These are phyloP conservation scores for Beauveria sp. DNA, from an alignment of 2,329 filamentous ascomycete species.

Conservation along the genomic window DNA sequence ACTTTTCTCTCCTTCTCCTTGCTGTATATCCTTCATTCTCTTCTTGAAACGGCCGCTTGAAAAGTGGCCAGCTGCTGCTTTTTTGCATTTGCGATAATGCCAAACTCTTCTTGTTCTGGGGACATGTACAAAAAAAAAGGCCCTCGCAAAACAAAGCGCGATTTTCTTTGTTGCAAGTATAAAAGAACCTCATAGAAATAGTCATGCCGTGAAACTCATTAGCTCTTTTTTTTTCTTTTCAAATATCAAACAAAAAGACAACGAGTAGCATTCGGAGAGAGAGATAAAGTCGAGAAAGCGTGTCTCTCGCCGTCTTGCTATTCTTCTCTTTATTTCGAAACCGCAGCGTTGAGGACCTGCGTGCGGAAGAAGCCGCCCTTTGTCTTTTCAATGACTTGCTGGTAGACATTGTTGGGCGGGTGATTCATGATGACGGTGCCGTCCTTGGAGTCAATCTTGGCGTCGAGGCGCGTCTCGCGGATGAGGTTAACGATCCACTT, in stretches of 20 bases:
- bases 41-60: too few relatives aligned
- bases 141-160: conserved; percentile 11
- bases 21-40: too few relatives aligned
- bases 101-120: neutral
- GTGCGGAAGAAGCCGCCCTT: conserved; percentile 99
- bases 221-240: neutral
- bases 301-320: neutral
- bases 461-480: conserved; percentile 91
- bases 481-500: conserved; percentile 99
- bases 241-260: neutral
- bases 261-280: neutral
- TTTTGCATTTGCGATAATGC: conserved; percentile 1
- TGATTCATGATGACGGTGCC: conserved; percentile 99
- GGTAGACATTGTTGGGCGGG: conserved; percentile 95
- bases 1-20: too few relatives aligned
- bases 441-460: conserved; percentile 99
- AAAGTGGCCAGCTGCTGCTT: neutral
- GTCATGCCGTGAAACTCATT: conserved; percentile 1
- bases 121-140: neutral
- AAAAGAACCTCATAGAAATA: conserved; percentile 12
- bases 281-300: too few relatives aligned
- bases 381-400: conserved; percentile 98
- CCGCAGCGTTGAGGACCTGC: conserved; percentile 74
- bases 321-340: conserved; percentile 39
- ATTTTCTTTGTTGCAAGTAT: conserved; percentile 14